phyloP scores from a whole-genome alignment of 1,139 yeast species.

The Kodamaea arcana region DNA sequence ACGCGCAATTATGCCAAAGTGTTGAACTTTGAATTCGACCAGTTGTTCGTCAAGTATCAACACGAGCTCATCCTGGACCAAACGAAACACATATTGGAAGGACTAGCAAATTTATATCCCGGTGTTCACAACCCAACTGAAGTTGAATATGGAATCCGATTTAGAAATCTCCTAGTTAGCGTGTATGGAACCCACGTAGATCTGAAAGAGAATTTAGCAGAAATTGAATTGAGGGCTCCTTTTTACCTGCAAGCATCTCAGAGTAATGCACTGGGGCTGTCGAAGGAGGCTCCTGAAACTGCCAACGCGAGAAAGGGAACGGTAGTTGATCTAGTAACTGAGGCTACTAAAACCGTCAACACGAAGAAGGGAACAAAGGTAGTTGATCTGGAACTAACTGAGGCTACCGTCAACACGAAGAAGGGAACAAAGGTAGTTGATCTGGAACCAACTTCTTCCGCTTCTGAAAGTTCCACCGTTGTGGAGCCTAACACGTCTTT shows the following conservation, averaged over 20 bases:
- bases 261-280: too few species aligned
- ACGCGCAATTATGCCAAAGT: constrained; percentile 8
- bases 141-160: constrained; percentile 14
- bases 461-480: too few species aligned
- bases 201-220: constrained; percentile 14
- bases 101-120: constrained; percentile 3
- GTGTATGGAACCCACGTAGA: constrained; percentile 15
- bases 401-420: too few species aligned
- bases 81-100: constrained; percentile 5
- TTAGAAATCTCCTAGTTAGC: constrained; percentile 15
- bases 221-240: constrained; percentile 4
- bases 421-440: too few species aligned
- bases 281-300: too few species aligned
- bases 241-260: neutral
- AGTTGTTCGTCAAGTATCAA: constrained; percentile 10
- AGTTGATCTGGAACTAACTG: too few species aligned
- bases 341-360: too few species aligned
- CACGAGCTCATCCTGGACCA: constrained; percentile 3
- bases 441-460: too few species aligned
- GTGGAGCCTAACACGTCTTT: too few species aligned
- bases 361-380: too few species aligned
- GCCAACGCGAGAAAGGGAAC: too few species aligned
- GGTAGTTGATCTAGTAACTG: too few species aligned
- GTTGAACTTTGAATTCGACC: constrained; percentile 13
- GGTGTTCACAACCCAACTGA: constrained; percentile 7